These are phyloP conservation scores for Macroventuria anomochaeta DNA, from an alignment of 2,329 filamentous ascomycete species.

Conservation along the genomic window DNA sequence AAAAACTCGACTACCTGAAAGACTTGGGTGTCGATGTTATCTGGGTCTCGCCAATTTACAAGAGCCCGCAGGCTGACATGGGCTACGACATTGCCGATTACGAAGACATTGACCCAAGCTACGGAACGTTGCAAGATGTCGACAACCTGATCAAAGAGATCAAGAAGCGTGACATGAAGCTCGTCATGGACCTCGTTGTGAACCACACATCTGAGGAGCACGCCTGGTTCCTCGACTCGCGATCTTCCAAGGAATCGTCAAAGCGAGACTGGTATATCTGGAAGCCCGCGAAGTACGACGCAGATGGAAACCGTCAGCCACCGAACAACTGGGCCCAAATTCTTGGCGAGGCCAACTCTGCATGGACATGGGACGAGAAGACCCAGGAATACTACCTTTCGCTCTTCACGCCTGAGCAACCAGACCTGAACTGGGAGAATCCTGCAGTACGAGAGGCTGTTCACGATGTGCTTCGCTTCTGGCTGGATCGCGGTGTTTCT, in stretches of 20 bases:
- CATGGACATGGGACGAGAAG: conserved; percentile 73
- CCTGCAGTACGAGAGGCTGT: conserved; percentile 70
- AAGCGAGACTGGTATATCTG: conserved; percentile 65
- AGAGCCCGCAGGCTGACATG: conserved; percentile 55
- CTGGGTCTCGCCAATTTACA: conserved; percentile 53
- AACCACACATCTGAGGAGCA: conserved; percentile 55
- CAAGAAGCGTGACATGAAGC: conserved; percentile 47
- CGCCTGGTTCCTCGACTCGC: conserved; percentile 64
- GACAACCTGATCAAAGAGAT: conserved; percentile 47
- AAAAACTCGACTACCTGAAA: conserved; percentile 63
- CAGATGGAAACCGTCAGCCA: conserved; percentile 68
- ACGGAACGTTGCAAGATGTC: conserved; percentile 49
- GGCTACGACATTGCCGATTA: conserved; percentile 53
- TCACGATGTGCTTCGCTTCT: conserved; percentile 76
- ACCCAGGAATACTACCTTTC: conserved; percentile 79
- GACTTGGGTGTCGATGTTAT: conserved; percentile 52
- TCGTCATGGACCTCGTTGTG: conserved; percentile 52
- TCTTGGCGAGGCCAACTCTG: conserved; percentile 62
- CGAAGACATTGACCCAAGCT: conserved; percentile 48
- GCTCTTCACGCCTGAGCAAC: conserved; percentile 77
- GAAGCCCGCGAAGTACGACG: conserved; percentile 53
- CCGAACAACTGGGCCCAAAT: conserved; percentile 76
- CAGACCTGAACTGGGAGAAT: conserved; percentile 85
- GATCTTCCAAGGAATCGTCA: conserved; percentile 53
- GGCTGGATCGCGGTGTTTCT: conserved; percentile 73